Evolutionary conservation across 352 stramenopile genomes (phyloP).

Genomic region (Phytophthora litchii): DNA sequence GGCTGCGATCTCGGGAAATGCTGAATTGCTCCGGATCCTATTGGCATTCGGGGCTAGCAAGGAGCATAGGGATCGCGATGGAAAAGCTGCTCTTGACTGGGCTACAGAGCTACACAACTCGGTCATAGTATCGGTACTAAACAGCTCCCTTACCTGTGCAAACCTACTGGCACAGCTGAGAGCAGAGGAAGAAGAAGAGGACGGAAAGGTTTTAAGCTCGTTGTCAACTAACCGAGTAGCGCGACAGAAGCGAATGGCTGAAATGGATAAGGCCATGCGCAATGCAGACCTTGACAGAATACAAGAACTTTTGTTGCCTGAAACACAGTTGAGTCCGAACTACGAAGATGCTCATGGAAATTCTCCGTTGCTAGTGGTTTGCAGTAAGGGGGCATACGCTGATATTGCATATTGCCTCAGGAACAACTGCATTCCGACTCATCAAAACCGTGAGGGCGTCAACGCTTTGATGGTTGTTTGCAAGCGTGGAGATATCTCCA

Average conservation of each 20-base stretch:
- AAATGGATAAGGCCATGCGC: conserved; percentile 51
- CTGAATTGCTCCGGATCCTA: conserved; percentile 41
- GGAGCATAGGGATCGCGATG: conserved; percentile 26
- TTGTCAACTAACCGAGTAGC: conserved; percentile 24
- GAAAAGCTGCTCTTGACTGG: conserved; percentile 42
- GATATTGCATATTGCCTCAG: conserved; percentile 50
- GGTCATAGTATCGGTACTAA: conserved; percentile 41
- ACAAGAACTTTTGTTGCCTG: conserved; percentile 39
- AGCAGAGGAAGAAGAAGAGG: conserved; percentile 48
- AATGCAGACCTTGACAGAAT: conserved; percentile 37
- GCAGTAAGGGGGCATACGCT: conserved; percentile 23
- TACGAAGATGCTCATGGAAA: conserved; percentile 51
- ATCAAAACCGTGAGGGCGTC: conserved; percentile 53
- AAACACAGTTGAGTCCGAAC: conserved; percentile 52
- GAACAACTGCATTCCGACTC: conserved; percentile 43
- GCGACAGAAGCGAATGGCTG: conserved; percentile 12
- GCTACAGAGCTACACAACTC: conserved; percentile 35
- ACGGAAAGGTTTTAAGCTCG: conserved; percentile 14
- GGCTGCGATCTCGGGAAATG: conserved; percentile 48
- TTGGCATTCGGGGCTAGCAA: conserved; percentile 50
- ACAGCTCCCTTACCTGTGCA: conserved; percentile 19
- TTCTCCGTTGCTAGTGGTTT: conserved; percentile 49
- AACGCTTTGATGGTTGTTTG: conserved; percentile 54
- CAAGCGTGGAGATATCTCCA: conserved; percentile 42
- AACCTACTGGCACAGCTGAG: conserved; percentile 43